Percentiles rank a stretch among this genome's conserved stretches.
These are phyloP conservation scores for Amorphotheca resinae DNA, from an alignment of 495 filamentous ascomycete genomes.

Conservation along the genomic window DNA sequence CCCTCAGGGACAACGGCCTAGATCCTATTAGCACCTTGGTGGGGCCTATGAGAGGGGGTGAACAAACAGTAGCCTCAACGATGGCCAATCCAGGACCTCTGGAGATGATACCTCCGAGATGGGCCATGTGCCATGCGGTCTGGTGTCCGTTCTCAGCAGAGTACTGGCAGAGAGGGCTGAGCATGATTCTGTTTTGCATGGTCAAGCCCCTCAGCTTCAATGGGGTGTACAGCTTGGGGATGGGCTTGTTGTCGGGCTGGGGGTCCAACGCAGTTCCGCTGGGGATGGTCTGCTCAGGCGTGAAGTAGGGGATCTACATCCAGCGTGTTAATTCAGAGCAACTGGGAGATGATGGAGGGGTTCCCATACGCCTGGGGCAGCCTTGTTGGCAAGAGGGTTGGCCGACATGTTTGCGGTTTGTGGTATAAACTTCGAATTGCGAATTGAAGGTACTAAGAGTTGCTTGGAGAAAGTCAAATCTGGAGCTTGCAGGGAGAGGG, in stretches of 20 bases:
- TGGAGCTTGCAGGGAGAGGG: too few relatives aligned
- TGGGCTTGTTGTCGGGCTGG: slow-evolving; percentile 39
- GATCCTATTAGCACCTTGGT: too few relatives aligned
- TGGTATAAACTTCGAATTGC: too few relatives aligned
- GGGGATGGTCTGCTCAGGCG: slow-evolving; percentile 50
- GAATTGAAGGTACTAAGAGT: too few relatives aligned
- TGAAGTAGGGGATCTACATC: slow-evolving; percentile 48
- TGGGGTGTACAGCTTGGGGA: slow-evolving; percentile 60
- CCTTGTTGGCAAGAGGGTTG: slow-evolving; percentile 12
- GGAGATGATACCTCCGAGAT: slow-evolving; percentile 42
- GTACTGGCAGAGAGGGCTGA: slow-evolving; percentile 58
- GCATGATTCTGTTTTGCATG: slow-evolving; percentile 49
- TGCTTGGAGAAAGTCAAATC: too few relatives aligned
- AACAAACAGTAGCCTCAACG: slow-evolving; percentile 66
- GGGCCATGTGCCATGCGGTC: slow-evolving; percentile 46
- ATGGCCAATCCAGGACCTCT: slow-evolving; percentile 58
- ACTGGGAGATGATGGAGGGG: neutral
- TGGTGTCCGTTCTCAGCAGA: slow-evolving; percentile 41
- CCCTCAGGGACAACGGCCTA: slow-evolving; percentile 54
- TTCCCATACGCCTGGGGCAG: slow-evolving; percentile 12
- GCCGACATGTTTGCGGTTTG: neutral
- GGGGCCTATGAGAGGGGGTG: too few relatives aligned
- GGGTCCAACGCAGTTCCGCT: slow-evolving; percentile 52
- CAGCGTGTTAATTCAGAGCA: neutral
- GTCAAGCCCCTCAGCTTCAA: slow-evolving; percentile 43